Evolutionary conservation across 352 stramenopile species (phyloP).

Genomic region (Aphanomyces cochlioides): DNA sequence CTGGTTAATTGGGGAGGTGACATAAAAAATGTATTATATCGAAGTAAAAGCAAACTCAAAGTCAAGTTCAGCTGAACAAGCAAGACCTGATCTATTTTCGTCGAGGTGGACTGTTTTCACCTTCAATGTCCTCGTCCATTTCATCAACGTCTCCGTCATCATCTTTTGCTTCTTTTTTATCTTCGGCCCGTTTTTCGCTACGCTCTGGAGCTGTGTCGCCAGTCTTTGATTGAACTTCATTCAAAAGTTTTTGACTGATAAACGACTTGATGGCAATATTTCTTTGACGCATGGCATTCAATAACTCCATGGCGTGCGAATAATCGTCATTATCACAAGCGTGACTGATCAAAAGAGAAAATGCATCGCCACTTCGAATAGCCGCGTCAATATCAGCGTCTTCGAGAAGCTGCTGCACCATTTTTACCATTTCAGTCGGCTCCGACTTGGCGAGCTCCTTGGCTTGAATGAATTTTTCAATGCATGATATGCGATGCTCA

Average conservation of each 20-base stretch:
- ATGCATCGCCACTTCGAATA: constrained; percentile 87
- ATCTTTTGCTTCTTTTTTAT: constrained; percentile 21
- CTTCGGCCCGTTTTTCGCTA: constrained; percentile 7
- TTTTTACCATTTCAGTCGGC: constrained; percentile 60
- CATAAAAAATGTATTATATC: not conserved
- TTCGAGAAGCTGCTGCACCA: constrained; percentile 80
- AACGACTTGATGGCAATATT: constrained; percentile 67
- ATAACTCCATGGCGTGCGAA: constrained; percentile 54
- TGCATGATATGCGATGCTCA: constrained; percentile 60
- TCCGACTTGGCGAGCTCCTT: constrained; percentile 56
- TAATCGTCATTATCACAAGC: constrained; percentile 66
- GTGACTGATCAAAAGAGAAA: constrained; percentile 79
- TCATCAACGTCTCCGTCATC: constrained; percentile 55
- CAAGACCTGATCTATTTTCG: constrained; percentile 19
- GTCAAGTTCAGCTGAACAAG: not conserved
- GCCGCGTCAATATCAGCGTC: constrained; percentile 79
- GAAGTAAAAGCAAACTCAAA: not conserved
- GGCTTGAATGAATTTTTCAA: constrained; percentile 85
- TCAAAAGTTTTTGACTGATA: constrained; percentile 61
- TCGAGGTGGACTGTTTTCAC: constrained; percentile 41
- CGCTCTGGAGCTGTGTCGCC: constrained; percentile 19
- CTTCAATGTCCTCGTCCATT: constrained; percentile 77
- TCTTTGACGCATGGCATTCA: constrained; percentile 77
- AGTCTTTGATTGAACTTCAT: constrained; percentile 63
- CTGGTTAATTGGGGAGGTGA: not conserved